Conservation (phyloP, 176 grass and related monocot genomes). For the Eleusine coracana region DNA sequence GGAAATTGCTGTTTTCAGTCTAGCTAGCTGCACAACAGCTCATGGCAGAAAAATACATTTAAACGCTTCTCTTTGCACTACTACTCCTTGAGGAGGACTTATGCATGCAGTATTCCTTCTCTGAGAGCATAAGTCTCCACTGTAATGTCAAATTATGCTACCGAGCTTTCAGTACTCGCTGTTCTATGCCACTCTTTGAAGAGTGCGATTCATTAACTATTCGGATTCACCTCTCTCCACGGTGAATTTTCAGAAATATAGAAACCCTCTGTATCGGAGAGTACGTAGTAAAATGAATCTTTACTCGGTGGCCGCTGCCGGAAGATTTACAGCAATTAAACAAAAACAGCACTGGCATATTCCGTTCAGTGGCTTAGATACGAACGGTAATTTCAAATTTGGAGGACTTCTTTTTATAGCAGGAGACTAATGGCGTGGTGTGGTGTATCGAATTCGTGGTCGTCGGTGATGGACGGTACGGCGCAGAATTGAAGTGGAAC, state of each 20-base stretch:
- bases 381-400: neutral
- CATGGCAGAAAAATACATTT: no score
- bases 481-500: neutral
- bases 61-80: no score
- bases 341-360: neutral
- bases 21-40: no score
- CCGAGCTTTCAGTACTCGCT: neutral
- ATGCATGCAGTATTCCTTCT: no score
- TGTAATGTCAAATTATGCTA: neutral
- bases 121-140: neutral
- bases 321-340: neutral
- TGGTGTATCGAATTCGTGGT: neutral
- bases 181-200: neutral
- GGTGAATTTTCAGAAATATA: neutral
- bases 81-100: no score
- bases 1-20: neutral
- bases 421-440: neutral
- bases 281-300: neutral
- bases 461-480: neutral
- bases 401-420: neutral
- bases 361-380: neutral
- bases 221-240: neutral
- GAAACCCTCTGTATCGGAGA: neutral
- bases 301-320: neutral
- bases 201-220: neutral